phyloP scores from a whole-genome alignment of 2,329 filamentous ascomycete genomes.

The Teratosphaeria epicoccoides region DNA sequence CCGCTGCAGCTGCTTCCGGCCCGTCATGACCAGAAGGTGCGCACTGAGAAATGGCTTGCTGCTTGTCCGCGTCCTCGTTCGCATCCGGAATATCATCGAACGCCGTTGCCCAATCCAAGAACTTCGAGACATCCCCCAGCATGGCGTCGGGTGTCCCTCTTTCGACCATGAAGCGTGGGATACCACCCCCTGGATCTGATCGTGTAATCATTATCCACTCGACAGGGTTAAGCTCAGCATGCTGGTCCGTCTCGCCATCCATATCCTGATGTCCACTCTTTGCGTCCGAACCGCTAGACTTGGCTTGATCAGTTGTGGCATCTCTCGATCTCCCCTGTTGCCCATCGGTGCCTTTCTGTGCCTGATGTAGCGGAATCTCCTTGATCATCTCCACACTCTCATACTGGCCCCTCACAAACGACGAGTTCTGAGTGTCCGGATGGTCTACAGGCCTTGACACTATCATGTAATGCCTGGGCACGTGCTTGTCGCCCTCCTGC shows the following conservation, averaged over 20 bases:
- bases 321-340: constrained; percentile 21
- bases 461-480: constrained; percentile 67
- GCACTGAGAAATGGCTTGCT: constrained; percentile 1
- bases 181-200: constrained; percentile 78
- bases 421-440: constrained; percentile 56
- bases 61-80: constrained; percentile 26
- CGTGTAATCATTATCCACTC: constrained; percentile 93
- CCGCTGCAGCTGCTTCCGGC: neutral
- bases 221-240: constrained; percentile 49
- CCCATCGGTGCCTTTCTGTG: constrained; percentile 18
- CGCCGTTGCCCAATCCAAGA: constrained; percentile 63
- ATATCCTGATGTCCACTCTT: constrained; percentile 27
- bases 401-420: constrained; percentile 75
- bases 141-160: constrained; percentile 75
- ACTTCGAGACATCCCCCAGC: constrained; percentile 66
- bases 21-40: neutral
- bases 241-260: constrained; percentile 3
- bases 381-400: constrained; percentile 87
- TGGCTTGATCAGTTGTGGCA: constrained; percentile 33
- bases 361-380: constrained; percentile 54
- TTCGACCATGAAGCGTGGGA: constrained; percentile 85
- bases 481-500: constrained; percentile 24
- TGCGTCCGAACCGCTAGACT: constrained; percentile 28
- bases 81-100: constrained; percentile 33
- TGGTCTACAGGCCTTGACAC: constrained; percentile 78